phyloP scores from a whole-genome alignment of 2,329 filamentous ascomycete species.

The Fusarium sp. region DNA sequence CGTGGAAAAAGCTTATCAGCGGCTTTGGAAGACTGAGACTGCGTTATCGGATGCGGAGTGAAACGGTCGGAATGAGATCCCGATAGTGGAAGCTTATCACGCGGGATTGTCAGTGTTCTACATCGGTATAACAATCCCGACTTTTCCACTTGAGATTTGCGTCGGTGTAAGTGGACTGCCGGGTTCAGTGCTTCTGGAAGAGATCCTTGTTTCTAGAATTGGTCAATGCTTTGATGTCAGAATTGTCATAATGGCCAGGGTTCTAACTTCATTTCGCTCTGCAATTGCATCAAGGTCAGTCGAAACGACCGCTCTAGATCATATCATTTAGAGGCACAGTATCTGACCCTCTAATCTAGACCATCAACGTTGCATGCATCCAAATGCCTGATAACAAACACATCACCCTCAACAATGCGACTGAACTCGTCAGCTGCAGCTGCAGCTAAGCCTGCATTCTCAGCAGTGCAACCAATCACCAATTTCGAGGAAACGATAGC shows the following conservation, averaged over 20 bases:
- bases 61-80: background rate
- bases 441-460: slow-evolving; percentile 32
- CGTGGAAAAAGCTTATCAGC: slow-evolving; percentile 18
- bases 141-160: background rate
- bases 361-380: background rate
- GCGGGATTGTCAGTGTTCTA: background rate
- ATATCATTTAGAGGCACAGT: background rate
- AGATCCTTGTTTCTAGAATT: no score
- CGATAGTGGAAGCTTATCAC: slow-evolving; percentile 1
- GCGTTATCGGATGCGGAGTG: slow-evolving; percentile 23
- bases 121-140: slow-evolving; percentile 25
- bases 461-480: slow-evolving; percentile 36
- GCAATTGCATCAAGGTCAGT: slow-evolving; percentile 1
- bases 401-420: background rate
- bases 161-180: background rate
- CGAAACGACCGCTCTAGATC: background rate
- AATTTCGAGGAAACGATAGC: slow-evolving; percentile 41
- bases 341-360: background rate
- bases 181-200: background rate
- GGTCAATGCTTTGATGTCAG: background rate
- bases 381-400: background rate
- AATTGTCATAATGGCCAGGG: background rate
- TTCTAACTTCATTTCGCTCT: background rate
- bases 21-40: background rate
- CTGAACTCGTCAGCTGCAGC: slow-evolving; percentile 26